A percentile compares a stretch with the other conserved stretches of the same genome.
phyloP scores from a whole-genome alignment of 2,329 filamentous ascomycete genomes.

The Colletotrichum coccodes region DNA sequence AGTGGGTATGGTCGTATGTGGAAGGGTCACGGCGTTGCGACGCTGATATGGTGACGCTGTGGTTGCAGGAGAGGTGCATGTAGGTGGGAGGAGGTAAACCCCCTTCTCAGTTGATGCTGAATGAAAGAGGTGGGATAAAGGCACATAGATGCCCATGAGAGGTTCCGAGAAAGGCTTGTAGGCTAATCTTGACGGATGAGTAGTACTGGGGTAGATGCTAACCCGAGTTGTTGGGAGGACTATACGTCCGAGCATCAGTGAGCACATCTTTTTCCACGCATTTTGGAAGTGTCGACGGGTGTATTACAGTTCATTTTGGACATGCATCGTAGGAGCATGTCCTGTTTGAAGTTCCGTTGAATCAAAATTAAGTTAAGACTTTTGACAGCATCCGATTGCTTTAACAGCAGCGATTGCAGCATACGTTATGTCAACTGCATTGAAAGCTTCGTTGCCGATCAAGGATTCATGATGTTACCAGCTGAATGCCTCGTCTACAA shows the following conservation, averaged over 20 bases:
- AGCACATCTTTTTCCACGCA: background rate
- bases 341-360: background rate
- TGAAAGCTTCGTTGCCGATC: background rate
- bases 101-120: background rate
- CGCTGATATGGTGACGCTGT: background rate
- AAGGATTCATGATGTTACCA: slow-evolving; percentile 34
- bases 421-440: background rate
- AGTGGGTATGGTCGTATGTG: background rate
- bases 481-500: slow-evolving; percentile 40
- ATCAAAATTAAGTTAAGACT: background rate
- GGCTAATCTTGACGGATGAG: too few relatives aligned
- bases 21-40: background rate
- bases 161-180: too few relatives aligned
- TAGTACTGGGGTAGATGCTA: too few relatives aligned
- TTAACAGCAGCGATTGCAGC: background rate
- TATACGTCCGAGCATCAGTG: too few relatives aligned
- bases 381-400: background rate
- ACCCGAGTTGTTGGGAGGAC: too few relatives aligned
- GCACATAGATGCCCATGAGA: too few relatives aligned
- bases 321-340: too few relatives aligned
- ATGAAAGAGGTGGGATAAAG: too few relatives aligned
- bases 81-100: background rate
- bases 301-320: background rate
- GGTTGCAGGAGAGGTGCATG: too few relatives aligned
- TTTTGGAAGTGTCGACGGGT: background rate